Conservation (phyloP, 352 stramenopile genomes). For the Blastocystis sp. region DNA sequence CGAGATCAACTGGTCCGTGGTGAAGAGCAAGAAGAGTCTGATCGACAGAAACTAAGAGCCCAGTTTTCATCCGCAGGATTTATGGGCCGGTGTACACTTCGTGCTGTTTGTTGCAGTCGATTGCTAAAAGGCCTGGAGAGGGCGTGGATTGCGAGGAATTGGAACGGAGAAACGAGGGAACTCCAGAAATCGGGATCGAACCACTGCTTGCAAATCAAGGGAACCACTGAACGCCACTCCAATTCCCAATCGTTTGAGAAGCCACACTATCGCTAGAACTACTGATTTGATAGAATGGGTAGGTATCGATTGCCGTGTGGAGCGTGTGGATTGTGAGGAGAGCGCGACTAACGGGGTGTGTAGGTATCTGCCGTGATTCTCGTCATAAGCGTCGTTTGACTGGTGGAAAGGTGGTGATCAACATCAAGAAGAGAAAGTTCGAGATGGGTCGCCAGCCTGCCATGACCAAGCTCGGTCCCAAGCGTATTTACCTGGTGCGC, state of each 20-base stretch:
- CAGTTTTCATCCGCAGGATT: constrained; percentile 57
- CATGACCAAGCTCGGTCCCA: no score
- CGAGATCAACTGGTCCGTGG: constrained; percentile 48
- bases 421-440: no score
- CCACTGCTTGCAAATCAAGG: background rate
- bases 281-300: constrained; percentile 11
- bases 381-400: no score
- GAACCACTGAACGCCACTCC: background rate
- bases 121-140: no score
- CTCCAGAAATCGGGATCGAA: background rate
- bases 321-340: no score
- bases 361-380: no score
- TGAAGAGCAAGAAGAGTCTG: background rate
- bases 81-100: background rate
- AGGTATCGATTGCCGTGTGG: background rate
- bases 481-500: no score
- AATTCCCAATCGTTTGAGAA: background rate
- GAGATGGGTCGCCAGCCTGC: no score
- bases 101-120: background rate
- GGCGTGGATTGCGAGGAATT: no score
- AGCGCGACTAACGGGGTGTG: no score
- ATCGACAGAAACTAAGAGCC: background rate
- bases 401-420: no score
- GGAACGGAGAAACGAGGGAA: background rate
- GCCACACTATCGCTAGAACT: constrained; percentile 36